Evolutionary conservation across 108 stramenopile genomes (phyloP).

Genomic region (Stephanodiscus triporus): DNA sequence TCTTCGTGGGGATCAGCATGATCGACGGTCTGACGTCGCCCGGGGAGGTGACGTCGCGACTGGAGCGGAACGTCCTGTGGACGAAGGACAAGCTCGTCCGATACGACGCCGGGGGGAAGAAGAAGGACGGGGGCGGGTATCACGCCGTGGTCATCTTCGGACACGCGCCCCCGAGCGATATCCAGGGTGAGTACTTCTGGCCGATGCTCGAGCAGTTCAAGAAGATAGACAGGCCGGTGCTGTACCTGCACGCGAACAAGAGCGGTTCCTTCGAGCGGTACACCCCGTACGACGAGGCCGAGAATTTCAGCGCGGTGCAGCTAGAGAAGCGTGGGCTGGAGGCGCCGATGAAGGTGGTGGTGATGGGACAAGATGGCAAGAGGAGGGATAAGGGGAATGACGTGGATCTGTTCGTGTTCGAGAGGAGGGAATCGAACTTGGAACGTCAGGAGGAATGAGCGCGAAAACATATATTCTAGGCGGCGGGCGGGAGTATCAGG

Average conservation of each 20-base stretch:
- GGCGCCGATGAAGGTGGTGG: constrained; percentile 46
- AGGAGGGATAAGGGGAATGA: neutral
- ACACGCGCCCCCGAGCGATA: constrained; percentile 62
- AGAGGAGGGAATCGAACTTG: constrained; percentile 26
- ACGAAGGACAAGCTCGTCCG: constrained; percentile 51
- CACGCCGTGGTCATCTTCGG: constrained; percentile 74
- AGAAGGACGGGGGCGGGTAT: constrained; percentile 27
- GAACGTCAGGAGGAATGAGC: neutral
- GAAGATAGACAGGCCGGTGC: constrained; percentile 49
- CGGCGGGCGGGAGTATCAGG: no score
- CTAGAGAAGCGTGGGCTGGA: constrained; percentile 43
- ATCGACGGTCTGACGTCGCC: constrained; percentile 54
- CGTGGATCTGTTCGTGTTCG: constrained; percentile 33
- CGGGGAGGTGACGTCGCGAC: constrained; percentile 50
- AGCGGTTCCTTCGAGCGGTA: constrained; percentile 41
- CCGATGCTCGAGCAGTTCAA: constrained; percentile 46
- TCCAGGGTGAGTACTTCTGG: constrained; percentile 64
- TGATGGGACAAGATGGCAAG: constrained; percentile 10
- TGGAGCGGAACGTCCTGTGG: constrained; percentile 67
- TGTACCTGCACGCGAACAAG: constrained; percentile 74
- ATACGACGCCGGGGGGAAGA: neutral
- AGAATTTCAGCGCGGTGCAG: constrained; percentile 51
- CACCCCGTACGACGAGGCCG: constrained; percentile 45
- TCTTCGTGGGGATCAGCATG: constrained; percentile 74
- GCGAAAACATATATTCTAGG: no score